phyloP scores from a whole-genome alignment of 2,329 filamentous ascomycete species.

The Colletotrichum kahawae region DNA sequence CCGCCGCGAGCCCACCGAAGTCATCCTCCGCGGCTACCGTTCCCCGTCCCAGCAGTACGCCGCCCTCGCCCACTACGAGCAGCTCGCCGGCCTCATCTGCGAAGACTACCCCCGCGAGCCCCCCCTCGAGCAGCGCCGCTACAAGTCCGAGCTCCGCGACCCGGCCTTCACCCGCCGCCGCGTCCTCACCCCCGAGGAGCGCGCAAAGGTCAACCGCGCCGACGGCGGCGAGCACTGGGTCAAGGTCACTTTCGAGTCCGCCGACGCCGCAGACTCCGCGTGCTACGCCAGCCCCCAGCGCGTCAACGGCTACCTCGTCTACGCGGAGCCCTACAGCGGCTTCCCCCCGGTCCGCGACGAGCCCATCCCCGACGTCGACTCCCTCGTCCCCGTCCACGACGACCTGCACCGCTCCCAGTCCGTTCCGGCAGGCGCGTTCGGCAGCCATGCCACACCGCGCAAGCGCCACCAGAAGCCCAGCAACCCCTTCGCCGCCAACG shows the following conservation, averaged over 20 bases:
- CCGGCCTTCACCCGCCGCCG: slow-evolving; percentile 70
- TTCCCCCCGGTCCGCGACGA: slow-evolving; percentile 68
- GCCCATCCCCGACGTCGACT: slow-evolving; percentile 60
- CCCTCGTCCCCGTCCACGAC: slow-evolving; percentile 35
- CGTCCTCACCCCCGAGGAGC: slow-evolving; percentile 73
- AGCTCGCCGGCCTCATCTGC: slow-evolving; percentile 83
- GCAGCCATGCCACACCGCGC: slow-evolving; percentile 27
- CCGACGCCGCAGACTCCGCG: slow-evolving; percentile 72
- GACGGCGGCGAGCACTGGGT: slow-evolving; percentile 92
- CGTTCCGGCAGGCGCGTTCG: slow-evolving; percentile 35
- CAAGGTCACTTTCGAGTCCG: slow-evolving; percentile 80
- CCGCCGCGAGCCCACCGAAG: slow-evolving; percentile 65
- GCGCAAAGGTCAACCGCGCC: slow-evolving; percentile 79
- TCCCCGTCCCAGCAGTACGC: slow-evolving; percentile 76
- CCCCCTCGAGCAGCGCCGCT: slow-evolving; percentile 72
- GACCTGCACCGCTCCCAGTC: slow-evolving; percentile 39
- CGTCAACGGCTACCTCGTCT: slow-evolving; percentile 73
- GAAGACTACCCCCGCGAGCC: slow-evolving; percentile 92
- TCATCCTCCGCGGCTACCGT: slow-evolving; percentile 83
- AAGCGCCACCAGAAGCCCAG: slow-evolving; percentile 27
- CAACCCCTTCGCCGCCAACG: slow-evolving; percentile 38
- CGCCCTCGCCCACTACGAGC: slow-evolving; percentile 87
- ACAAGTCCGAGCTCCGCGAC: slow-evolving; percentile 76
- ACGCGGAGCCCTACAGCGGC: slow-evolving; percentile 73
- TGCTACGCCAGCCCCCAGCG: slow-evolving; percentile 73